These are phyloP conservation scores for Dorcoceras hygrometricum DNA, from an alignment of 257 asterid genomes.

Conservation along the genomic window DNA sequence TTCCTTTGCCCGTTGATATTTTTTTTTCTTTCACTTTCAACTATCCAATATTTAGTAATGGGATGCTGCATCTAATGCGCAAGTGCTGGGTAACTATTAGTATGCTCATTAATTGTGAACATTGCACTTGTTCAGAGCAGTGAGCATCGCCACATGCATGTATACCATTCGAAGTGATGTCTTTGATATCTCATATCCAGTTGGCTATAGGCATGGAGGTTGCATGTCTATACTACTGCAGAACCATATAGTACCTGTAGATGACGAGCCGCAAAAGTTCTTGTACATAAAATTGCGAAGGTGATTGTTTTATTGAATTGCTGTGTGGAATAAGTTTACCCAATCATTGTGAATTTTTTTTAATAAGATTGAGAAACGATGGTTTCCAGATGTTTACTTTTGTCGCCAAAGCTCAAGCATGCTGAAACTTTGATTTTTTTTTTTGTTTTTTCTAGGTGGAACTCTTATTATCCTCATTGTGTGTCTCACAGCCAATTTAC, in stretches of 20 bases:
- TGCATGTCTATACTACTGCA: neutral
- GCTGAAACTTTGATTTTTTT: no score
- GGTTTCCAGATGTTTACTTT: neutral
- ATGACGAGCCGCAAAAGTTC: neutral
- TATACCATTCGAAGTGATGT: neutral
- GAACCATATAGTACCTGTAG: neutral
- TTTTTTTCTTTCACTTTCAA: no score
- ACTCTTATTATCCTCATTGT: no score
- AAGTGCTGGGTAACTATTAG: neutral
- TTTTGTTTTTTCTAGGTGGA: no score
- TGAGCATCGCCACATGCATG: neutral
- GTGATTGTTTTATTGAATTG: neutral
- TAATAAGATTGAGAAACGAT: neutral
- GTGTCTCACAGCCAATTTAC: no score
- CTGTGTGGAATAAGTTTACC: neutral
- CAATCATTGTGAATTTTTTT: neutral
- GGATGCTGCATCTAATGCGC: neutral
- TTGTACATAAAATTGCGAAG: neutral
- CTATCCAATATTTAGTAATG: neutral
- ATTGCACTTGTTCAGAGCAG: neutral
- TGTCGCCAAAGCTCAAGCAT: neutral
- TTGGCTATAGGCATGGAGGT: neutral
- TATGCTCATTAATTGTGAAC: neutral
- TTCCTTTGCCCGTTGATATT: no score
- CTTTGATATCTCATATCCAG: neutral